Evolutionary conservation across 2,329 filamentous ascomycete species (phyloP).

Genomic region (Penicillium sp.): DNA sequence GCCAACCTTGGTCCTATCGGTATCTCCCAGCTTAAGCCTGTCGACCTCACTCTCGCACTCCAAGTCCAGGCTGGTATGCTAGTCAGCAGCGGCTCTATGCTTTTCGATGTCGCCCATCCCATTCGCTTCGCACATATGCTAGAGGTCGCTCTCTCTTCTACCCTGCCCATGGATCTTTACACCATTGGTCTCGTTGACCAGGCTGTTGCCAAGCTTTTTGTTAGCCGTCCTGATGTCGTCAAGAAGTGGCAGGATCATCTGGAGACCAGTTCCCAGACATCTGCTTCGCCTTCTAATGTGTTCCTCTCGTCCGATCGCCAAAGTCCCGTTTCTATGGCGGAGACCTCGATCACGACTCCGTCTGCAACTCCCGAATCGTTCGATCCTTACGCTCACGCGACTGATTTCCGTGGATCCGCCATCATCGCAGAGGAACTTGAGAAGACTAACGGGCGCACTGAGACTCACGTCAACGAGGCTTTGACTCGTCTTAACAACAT

Average conservation of each 20-base stretch:
- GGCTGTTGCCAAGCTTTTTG: constrained; percentile 54
- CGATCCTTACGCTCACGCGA: constrained; percentile 86
- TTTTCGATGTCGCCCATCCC: constrained; percentile 56
- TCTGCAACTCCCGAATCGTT: constrained; percentile 75
- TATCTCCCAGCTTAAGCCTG: constrained; percentile 54
- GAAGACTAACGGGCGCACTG: constrained; percentile 70
- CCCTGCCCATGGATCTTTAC: constrained; percentile 54
- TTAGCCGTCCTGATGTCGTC: constrained; percentile 47
- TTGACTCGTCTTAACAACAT: constrained; percentile 86
- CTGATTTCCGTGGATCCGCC: constrained; percentile 90
- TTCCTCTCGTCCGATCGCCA: constrained; percentile 40
- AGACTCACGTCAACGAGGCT: constrained; percentile 74
- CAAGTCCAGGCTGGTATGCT: constrained; percentile 58
- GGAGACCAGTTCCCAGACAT: constrained; percentile 45
- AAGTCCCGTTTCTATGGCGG: constrained; percentile 39
- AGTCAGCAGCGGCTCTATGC: constrained; percentile 38
- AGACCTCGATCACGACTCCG: constrained; percentile 54
- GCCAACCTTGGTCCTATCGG: constrained; percentile 60
- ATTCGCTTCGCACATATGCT: constrained; percentile 63
- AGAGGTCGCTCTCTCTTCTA: constrained; percentile 55
- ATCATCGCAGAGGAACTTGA: constrained; percentile 88
- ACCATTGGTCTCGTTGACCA: constrained; percentile 60
- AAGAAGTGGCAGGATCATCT: constrained; percentile 59
- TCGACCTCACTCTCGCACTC: constrained; percentile 58
- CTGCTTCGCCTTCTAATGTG: constrained; percentile 18